Percentiles rank a stretch among this genome's conserved stretches.
Evolutionary conservation across 1,139 yeast genomes (phyloP).

Genomic region (Protomyces lactucae-debilis): DNA sequence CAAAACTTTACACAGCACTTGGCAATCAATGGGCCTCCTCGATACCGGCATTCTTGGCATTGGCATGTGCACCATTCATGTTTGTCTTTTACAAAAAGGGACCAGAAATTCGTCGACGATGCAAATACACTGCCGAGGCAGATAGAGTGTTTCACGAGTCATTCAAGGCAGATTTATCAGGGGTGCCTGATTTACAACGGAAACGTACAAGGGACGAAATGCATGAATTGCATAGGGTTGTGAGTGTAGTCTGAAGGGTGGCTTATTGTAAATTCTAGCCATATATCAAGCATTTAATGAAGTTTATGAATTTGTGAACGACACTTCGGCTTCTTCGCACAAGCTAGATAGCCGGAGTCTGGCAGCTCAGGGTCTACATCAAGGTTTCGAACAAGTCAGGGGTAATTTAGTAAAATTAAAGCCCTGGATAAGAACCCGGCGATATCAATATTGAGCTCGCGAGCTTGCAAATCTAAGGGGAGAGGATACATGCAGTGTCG

Average conservation of each 20-base stretch:
- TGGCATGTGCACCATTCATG: constrained; percentile 52
- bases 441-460: too few relatives aligned
- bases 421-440: too few relatives aligned
- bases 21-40: constrained; percentile 59
- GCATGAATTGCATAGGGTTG: not conserved
- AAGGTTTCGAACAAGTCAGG: too few relatives aligned
- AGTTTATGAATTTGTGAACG: too few relatives aligned
- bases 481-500: too few relatives aligned
- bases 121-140: constrained; percentile 7
- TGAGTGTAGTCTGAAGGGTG: not conserved
- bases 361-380: too few relatives aligned
- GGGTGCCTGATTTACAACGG: not conserved
- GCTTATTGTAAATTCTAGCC: not conserved
- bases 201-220: not conserved
- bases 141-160: not conserved
- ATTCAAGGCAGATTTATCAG: not conserved
- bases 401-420: too few relatives aligned
- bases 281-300: too few relatives aligned
- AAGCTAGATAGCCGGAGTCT: too few relatives aligned
- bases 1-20: constrained; percentile 45
- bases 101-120: not conserved
- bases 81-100: constrained; percentile 43
- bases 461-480: too few relatives aligned
- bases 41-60: constrained; percentile 48
- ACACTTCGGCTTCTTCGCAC: too few relatives aligned